Percentiles rank a stretch among this genome's conserved stretches.
Evolutionary conservation across 1,139 yeast genomes (phyloP).

Genomic region (Pichia sp.): DNA sequence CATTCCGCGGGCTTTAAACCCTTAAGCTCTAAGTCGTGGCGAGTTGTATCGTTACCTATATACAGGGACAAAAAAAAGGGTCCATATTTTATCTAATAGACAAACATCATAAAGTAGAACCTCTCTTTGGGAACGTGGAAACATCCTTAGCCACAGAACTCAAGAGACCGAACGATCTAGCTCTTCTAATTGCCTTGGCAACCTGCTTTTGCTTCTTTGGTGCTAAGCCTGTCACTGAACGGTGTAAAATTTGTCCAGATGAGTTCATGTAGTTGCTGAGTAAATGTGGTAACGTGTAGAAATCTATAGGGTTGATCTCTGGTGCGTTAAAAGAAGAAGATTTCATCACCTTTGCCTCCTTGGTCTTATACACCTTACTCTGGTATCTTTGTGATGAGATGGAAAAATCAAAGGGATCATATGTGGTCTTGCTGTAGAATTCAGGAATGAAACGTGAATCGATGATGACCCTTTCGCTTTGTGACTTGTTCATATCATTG

Average conservation of each 20-base stretch:
- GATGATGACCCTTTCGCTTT: conserved; percentile 17
- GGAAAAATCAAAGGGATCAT: conserved; percentile 74
- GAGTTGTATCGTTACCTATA: too few species aligned
- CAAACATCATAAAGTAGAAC: conserved; percentile 16
- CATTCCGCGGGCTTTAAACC: conserved; percentile 35
- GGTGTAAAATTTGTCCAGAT: conserved; percentile 62
- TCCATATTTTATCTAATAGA: too few species aligned
- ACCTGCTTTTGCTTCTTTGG: conserved; percentile 56
- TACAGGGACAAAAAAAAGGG: too few species aligned
- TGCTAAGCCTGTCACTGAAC: conserved; percentile 61
- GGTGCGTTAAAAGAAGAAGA: conserved; percentile 38
- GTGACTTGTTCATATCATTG: conserved; percentile 1
- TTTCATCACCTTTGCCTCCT: conserved; percentile 15
- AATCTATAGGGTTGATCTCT: conserved; percentile 57
- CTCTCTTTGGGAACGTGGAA: conserved; percentile 34
- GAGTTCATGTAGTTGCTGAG: conserved; percentile 51
- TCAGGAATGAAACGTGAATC: conserved; percentile 26
- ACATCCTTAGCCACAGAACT: conserved; percentile 54
- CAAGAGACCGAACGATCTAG: conserved; percentile 61
- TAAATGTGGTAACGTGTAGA: conserved; percentile 59
- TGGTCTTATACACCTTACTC: conserved; percentile 22
- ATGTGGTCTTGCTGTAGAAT: conserved; percentile 38
- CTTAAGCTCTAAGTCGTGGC: too few species aligned
- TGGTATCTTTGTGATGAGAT: conserved; percentile 42
- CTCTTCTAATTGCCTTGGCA: conserved; percentile 61